phyloP scores from a whole-genome alignment of 1,284 basidiomycete species.

The Schizopora paradoxa region DNA sequence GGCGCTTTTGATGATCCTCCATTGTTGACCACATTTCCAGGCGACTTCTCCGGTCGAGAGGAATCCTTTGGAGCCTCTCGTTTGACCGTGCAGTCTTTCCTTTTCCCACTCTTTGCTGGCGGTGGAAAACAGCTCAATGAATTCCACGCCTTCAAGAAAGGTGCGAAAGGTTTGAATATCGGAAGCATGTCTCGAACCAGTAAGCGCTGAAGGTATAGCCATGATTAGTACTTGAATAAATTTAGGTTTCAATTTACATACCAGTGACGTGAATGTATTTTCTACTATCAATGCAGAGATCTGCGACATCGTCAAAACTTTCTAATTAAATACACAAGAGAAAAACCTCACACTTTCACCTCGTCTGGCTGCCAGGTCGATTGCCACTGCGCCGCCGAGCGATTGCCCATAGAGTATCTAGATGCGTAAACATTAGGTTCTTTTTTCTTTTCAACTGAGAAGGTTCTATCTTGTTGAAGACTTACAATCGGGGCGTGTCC shows the following conservation, averaged over 20 bases:
- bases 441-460: neutral
- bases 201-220: conserved; percentile 19
- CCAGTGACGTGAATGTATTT: conserved; percentile 47
- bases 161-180: conserved; percentile 37
- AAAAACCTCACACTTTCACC: conserved; percentile 26
- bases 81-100: conserved; percentile 38
- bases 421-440: neutral
- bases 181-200: conserved; percentile 47
- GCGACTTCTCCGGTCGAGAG: too few relatives aligned
- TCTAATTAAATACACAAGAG: neutral
- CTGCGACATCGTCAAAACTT: conserved; percentile 1
- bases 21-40: too few relatives aligned
- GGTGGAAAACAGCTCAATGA: conserved; percentile 49
- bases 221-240: too few relatives aligned
- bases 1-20: too few relatives aligned
- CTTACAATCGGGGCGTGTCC: conserved; percentile 35
- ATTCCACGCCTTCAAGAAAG: conserved; percentile 38
- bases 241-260: neutral
- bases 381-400: conserved; percentile 53
- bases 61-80: too few relatives aligned
- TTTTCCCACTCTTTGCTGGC: conserved; percentile 32
- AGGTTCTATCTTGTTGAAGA: too few relatives aligned
- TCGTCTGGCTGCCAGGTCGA: conserved; percentile 45
- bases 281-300: conserved; percentile 41
- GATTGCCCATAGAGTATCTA: conserved; percentile 47